These are phyloP conservation scores for Kitagawia praeruptora DNA, from an alignment of 129 eudicot species.

Conservation along the genomic window DNA sequence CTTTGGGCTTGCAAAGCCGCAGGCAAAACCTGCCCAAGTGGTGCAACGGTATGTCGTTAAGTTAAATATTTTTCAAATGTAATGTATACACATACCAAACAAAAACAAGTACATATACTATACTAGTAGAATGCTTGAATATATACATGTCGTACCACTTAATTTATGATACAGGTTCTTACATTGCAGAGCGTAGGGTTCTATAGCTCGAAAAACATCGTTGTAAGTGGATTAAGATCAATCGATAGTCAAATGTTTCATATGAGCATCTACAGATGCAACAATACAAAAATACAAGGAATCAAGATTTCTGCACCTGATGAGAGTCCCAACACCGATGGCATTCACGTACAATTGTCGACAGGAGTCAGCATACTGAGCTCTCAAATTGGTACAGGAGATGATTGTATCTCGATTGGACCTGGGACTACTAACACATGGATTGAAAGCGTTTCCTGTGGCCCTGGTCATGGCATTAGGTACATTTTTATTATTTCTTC, in stretches of 20 bases:
- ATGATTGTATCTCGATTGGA: conserved; percentile 19
- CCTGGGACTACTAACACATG: conserved; percentile 10
- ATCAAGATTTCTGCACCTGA: conserved; percentile 8
- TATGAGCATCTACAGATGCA: conserved; percentile 8
- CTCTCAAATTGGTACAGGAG: conserved; percentile 8
- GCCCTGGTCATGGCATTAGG: conserved; percentile 25
- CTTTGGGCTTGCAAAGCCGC: background rate
- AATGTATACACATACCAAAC: background rate
- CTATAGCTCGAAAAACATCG: background rate
- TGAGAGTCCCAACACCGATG: conserved; percentile 20
- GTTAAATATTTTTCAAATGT: background rate
- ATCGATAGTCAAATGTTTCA: conserved; percentile 11
- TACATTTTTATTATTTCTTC: background rate
- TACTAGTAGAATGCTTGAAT: background rate
- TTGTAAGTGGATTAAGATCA: conserved; percentile 8
- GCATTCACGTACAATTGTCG: conserved; percentile 11
- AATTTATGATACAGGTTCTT: background rate
- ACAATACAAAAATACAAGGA: conserved; percentile 10
- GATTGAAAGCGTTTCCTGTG: conserved; percentile 11
- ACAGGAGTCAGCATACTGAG: conserved; percentile 7
- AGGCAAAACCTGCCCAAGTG: background rate
- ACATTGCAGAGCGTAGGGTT: conserved; percentile 9
- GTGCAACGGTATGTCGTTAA: conserved; percentile 4
- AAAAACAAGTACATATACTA: background rate
- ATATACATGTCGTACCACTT: background rate